Base-by-base conservation (phyloP, 2,329 filamentous ascomycete genomes). In the Penicillium thymicola region DNA sequence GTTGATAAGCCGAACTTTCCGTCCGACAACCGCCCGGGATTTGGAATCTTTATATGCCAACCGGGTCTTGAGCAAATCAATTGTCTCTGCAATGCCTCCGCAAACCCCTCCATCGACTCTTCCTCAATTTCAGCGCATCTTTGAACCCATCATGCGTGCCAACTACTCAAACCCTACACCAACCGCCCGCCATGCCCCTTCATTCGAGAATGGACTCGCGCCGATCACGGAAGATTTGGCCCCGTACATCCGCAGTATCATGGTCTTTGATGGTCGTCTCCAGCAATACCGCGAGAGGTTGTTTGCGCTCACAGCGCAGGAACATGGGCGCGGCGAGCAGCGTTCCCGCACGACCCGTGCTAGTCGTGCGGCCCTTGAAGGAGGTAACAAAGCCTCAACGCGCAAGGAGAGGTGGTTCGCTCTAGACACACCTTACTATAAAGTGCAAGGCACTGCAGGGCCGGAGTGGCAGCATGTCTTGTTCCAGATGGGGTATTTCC, bases 191-290 rank as follows among this genome's bases (percentile, higher is more conserved):
- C 64, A 72, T 49, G 70, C 88, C 0, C 92, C 90, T 0, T 85
- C 88, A 0, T 91, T 96, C 62, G 91, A 96, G 65, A 85, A 89
- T 42, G 85, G 85, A 0, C 76, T 89, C 65, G 71, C 74, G 0
- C 78, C 87, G 21, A 84, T 96, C 32, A 81, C 84, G 0, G 77
- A 87, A 13, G 94, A 99, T 61, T 79, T 97, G 2, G 92, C 92
- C 0, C 94, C 95, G 0, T 97, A 90, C 71, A 84, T 97, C n/a
- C 89, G 95, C 11, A 81, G 82, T 37, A 97, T 99, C 58, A 86
- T 93, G 2, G 81, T 86, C 0, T 89, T 88, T 68, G 93, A 97
- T 65, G 77, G 85, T 21, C 81, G 80, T 1, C 81, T 94, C 1
- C 88, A 91, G 66, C 79, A 85, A 59, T 84, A 90, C 61, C 83